A percentile compares a stretch with the other conserved stretches of the same genome.
phyloP scores from a whole-genome alignment of 495 filamentous ascomycete species.

The Aspergillus panamensis region DNA sequence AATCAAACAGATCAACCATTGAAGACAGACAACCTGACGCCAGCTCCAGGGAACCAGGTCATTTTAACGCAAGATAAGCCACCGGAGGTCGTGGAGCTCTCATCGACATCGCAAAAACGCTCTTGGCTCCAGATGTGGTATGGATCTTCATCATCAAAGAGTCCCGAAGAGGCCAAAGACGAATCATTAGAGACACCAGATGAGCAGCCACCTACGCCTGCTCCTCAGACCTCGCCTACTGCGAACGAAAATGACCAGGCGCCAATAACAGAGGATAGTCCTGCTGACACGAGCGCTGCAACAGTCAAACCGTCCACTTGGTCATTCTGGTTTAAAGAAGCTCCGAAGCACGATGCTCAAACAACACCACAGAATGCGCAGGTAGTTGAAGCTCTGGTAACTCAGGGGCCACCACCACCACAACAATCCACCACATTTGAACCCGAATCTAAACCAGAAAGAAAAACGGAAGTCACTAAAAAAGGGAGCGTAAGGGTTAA shows the following conservation, averaged over 20 bases:
- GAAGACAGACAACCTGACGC: constrained; percentile 17
- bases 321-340: constrained; percentile 81
- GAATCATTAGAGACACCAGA: constrained; percentile 26
- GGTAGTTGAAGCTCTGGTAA: constrained; percentile 65
- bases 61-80: constrained; percentile 21
- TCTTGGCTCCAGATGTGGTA: constrained; percentile 52
- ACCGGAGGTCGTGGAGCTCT: constrained; percentile 22
- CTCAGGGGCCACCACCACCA: constrained; percentile 35
- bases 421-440: constrained; percentile 10
- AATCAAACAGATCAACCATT: constrained; percentile 20
- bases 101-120: constrained; percentile 31
- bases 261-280: constrained; percentile 18
- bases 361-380: constrained; percentile 43
- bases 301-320: constrained; percentile 62
- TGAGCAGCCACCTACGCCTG: constrained; percentile 19
- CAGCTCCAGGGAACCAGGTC: constrained; percentile 16
- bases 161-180: constrained; percentile 23
- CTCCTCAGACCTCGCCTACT: constrained; percentile 15
- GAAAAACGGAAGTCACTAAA: constrained; percentile 45
- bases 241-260: constrained; percentile 19
- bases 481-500: constrained; percentile 42
- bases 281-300: constrained; percentile 28
- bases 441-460: constrained; percentile 24
- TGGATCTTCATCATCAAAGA: constrained; percentile 32
- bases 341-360: constrained; percentile 39